Conservation (phyloP, 495 filamentous ascomycete genomes). For the Aspergillus coremiiformis region DNA sequence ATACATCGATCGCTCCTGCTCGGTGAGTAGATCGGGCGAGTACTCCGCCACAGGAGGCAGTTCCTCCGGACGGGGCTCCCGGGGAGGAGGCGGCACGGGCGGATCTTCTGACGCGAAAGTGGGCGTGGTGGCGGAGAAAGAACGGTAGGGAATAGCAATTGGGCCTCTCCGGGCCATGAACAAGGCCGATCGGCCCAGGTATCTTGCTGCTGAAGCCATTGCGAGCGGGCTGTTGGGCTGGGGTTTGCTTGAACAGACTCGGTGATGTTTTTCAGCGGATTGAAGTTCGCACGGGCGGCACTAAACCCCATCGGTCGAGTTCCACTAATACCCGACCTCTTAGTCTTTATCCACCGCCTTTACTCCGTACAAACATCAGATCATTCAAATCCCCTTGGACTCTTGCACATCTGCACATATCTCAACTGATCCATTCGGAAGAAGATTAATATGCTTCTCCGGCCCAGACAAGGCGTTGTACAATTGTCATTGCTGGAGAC, state of each 20-base stretch:
- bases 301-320: conserved; percentile 18
- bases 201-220: conserved; percentile 39
- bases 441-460: conserved; percentile 1
- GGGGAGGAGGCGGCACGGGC: conserved; percentile 25
- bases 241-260: conserved; percentile 6
- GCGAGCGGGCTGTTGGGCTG: conserved; percentile 7
- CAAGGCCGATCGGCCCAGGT: conserved; percentile 32
- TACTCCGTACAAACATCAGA: too few species aligned
- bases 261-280: conserved; percentile 19
- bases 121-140: conserved; percentile 35
- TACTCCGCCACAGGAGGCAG: conserved; percentile 31
- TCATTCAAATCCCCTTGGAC: too few species aligned
- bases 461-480: background rate
- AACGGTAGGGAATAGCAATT: conserved; percentile 22
- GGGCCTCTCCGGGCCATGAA: conserved; percentile 25
- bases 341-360: conserved; percentile 3
- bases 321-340: too few species aligned
- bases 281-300: conserved; percentile 8
- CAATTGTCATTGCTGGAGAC: background rate
- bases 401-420: too few species aligned
- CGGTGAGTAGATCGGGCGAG: conserved; percentile 31
- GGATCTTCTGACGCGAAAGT: conserved; percentile 35
- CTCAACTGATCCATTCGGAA: background rate
- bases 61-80: conserved; percentile 28
- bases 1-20: conserved; percentile 41